Evolutionary conservation across 768 basidiomycete species (phyloP).

Genomic region (Auricularia sp.): DNA sequence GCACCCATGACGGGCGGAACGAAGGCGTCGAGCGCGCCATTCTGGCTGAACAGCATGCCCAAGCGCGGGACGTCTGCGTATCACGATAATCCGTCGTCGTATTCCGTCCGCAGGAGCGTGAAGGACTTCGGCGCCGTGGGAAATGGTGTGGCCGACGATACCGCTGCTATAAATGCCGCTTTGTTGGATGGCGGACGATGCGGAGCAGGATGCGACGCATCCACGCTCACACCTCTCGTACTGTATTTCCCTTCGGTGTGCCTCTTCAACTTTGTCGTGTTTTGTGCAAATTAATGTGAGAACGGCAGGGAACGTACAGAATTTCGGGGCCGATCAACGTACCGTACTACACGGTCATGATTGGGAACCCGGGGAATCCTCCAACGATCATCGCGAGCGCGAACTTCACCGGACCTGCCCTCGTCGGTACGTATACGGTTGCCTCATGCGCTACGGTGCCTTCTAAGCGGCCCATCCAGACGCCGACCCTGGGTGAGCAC

Average conservation of each 20-base stretch:
- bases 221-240: not conserved
- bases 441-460: not conserved
- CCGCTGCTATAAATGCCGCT: constrained; percentile 50
- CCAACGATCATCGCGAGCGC: constrained; percentile 12
- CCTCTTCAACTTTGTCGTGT: not conserved
- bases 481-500: constrained; percentile 10
- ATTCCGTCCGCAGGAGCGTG: constrained; percentile 32
- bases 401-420: constrained; percentile 9
- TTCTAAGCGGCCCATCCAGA: not conserved
- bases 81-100: not conserved
- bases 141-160: constrained; percentile 71
- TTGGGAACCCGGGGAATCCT: constrained; percentile 8
- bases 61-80: not conserved
- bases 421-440: constrained; percentile 7
- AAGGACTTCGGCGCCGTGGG: constrained; percentile 61
- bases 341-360: constrained; percentile 19
- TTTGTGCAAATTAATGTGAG: not conserved
- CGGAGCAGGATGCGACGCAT: not conserved
- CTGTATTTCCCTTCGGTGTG: not conserved
- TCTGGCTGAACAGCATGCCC: not conserved
- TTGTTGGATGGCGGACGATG: constrained; percentile 35
- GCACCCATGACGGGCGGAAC: not conserved
- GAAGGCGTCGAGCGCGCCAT: not conserved
- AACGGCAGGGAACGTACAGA: constrained; percentile 18
- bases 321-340: constrained; percentile 20